Evolutionary conservation across 352 stramenopile genomes (phyloP).

Genomic region (Aphanomyces euteiches): DNA sequence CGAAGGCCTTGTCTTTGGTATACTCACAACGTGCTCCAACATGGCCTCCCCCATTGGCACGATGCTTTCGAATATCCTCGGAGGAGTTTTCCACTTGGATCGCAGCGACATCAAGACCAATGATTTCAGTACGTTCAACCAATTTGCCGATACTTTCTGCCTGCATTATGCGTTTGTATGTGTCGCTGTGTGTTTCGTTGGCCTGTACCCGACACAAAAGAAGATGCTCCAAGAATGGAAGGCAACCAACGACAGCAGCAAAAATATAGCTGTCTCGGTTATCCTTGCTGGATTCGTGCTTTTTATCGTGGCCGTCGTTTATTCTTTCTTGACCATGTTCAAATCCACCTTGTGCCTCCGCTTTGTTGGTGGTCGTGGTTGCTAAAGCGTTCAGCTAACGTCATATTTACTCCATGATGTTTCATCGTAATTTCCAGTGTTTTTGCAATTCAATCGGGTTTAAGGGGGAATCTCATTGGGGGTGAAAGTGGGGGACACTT

Average conservation of each 20-base stretch:
- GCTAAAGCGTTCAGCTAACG: too few species aligned
- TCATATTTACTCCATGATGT: too few species aligned
- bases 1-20: constrained; percentile 25
- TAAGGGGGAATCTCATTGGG: too few species aligned
- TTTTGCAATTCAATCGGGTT: too few species aligned
- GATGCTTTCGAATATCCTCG: constrained; percentile 15
- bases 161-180: constrained; percentile 37
- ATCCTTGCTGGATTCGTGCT: too few species aligned
- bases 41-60: constrained; percentile 2
- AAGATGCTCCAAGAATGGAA: background rate
- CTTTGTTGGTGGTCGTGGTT: too few species aligned
- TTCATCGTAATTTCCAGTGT: too few species aligned
- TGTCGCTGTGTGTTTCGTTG: background rate
- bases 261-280: too few species aligned
- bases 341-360: too few species aligned
- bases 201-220: constrained; percentile 4
- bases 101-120: constrained; percentile 29
- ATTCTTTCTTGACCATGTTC: too few species aligned
- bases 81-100: background rate
- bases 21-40: constrained; percentile 24
- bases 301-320: too few species aligned
- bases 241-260: background rate
- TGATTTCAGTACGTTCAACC: constrained; percentile 34
- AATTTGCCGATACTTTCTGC: constrained; percentile 43
- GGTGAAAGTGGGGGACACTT: too few species aligned